Evolutionary conservation across 2,329 filamentous ascomycete species (phyloP), one percentile per base, ranked within the genome.

Genomic region (Colletotrichum destructivum): DNA sequence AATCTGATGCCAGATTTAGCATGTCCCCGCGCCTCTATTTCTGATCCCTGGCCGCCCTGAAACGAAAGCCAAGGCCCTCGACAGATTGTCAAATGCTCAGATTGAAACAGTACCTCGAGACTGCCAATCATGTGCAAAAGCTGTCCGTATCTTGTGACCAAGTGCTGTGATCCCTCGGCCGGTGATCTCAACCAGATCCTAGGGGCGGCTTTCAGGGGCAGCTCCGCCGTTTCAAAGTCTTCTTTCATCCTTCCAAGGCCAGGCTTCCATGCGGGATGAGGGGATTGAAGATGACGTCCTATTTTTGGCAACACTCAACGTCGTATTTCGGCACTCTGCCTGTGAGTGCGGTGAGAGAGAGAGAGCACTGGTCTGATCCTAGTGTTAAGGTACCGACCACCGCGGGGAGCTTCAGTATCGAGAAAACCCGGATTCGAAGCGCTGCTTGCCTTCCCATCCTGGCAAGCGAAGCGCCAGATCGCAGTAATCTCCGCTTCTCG

Each of bases 401-500:
- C 23, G 21, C n/a, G 54, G 49, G n/a, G 18, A 59, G 18, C 18
- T 47, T 44, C 60, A 26, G 38, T n/a, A 23, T 69, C 46, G 31
- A 65, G 46, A 8, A 35, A 35, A 9, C 38, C 9, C 46, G 21
- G 47, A 11, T 44, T 54, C 15, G 16, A 12, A 46, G 51, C n/a
- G 9, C 35, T 40, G 2, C n/a, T 23, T 38, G 35, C 18, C 35
- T 40, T 62, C 59, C 59, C 26, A 16, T 35, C 16, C 38, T 54
- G 15, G 26, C 42, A 68, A 49, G 64, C 69, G 64, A 68, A 49
- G 64, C 69, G 64, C 64, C 40, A 26, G 52, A 46, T 62, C 35
- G 59, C 26, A 56, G 55, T 60, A 72, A 72, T 72, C 42, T 70
- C 69, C 69, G 66, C 44, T 38, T 42, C 66, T 18, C 13, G 69